Conservation (phyloP, 305 asterid genomes). For the Rubia balearica region DNA sequence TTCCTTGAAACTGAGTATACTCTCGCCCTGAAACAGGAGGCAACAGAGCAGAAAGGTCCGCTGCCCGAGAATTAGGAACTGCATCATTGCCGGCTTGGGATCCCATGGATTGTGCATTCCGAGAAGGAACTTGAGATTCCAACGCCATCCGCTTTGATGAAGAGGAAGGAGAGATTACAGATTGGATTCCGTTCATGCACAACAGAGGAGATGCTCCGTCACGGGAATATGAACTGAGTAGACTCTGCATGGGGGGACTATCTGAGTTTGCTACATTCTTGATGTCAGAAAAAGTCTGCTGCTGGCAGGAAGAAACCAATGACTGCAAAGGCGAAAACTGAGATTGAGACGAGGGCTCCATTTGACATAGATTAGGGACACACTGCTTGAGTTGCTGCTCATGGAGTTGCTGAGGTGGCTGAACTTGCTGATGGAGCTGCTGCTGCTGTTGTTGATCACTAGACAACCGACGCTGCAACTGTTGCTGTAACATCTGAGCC, state of each 20-base stretch:
- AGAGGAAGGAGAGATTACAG: slow-evolving; percentile 45
- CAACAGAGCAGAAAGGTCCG: slow-evolving; percentile 55
- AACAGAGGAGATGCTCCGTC: slow-evolving; percentile 42
- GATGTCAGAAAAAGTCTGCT: slow-evolving; percentile 52
- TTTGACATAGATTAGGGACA: slow-evolving; percentile 34
- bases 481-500: slow-evolving; percentile 74
- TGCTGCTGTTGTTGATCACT: slow-evolving; percentile 26
- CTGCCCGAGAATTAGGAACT: slow-evolving; percentile 44
- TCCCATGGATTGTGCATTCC: slow-evolving; percentile 44
- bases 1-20: slow-evolving; percentile 47
- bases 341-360: slow-evolving; percentile 39
- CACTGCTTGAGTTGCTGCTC: slow-evolving; percentile 39
- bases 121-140: slow-evolving; percentile 57
- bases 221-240: slow-evolving; percentile 55
- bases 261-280: slow-evolving; percentile 45
- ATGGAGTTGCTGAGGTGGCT: slow-evolving; percentile 37
- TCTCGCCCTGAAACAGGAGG: slow-evolving; percentile 71
- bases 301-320: slow-evolving; percentile 47
- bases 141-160: slow-evolving; percentile 64
- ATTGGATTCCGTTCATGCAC: slow-evolving; percentile 43
- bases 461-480: slow-evolving; percentile 45
- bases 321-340: slow-evolving; percentile 49
- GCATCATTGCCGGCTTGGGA: slow-evolving; percentile 53
- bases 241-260: slow-evolving; percentile 53
- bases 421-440: slow-evolving; percentile 35